Base-by-base conservation (phyloP, 345 rosid genomes). In the Arabidopsis arenosa region DNA sequence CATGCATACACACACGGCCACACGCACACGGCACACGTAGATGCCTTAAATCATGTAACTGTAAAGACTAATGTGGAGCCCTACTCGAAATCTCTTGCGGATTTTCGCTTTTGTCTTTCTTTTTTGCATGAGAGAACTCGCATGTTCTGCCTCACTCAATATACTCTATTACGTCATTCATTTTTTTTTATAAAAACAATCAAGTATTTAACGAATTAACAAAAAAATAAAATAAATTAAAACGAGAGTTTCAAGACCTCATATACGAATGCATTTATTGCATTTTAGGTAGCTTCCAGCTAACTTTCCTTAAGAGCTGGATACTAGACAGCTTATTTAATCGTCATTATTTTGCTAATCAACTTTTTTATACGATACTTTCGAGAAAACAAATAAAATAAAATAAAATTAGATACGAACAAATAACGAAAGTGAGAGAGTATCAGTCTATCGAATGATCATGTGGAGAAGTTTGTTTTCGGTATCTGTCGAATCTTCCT, bases 401-500 rank as follows among this genome's bases (percentile, higher is more conserved):
- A 21, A 60, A 6, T 0, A 57, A 57, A 33, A 33, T n/a, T 9
- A 36, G 30, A 37, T 4, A 18, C 55, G 6, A n/a, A 28, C 6
- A 12, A 40, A 61, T 39, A 39, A 39, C 15, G 10, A 44, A 62
- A 76, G 63, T 2, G 41, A 61, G 74, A 69, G 70, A 61, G 70
- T 62, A 62, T 76, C 26, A 23, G 26, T 23, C 26, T 23, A 23
- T 23, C 64, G 53, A 11, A 62, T n/a, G n/a, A 62, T n/a, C 75
- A 70, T 70, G 72, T 76, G 80, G 9, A 11, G 47, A 69, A 68
- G 64, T 0, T 62, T 70, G 30, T 62, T 14, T 68, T 54, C 30
- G 70, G 75, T 23, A 69, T 70, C 43, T 15, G 75, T 70, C 80
- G 75, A 63, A 76, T 71, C 72, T 55, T 76, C 56, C 72, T 55